Conservation (phyloP, 2,329 filamentous ascomycete species). For the Westerdykella aurantiaca region DNA sequence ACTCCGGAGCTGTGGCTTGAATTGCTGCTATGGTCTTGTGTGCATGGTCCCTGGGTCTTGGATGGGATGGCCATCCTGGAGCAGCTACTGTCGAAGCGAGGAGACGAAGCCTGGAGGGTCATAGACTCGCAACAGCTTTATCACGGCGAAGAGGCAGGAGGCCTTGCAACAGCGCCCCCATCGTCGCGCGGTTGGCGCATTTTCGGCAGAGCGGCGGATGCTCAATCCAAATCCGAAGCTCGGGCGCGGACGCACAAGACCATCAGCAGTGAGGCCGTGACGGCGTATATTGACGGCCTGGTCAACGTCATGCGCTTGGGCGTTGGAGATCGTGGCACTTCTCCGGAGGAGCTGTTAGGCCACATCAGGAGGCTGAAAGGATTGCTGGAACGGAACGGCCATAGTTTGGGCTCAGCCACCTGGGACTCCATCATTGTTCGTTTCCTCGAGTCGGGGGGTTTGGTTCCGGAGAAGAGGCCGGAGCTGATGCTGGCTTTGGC, state of each 20-base stretch:
- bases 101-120: conserved; percentile 22
- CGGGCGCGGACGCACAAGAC: conserved; percentile 39
- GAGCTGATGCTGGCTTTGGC: conserved; percentile 38
- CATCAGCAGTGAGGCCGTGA: conserved; percentile 54
- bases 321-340: conserved; percentile 37
- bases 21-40: conserved; percentile 48
- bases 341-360: conserved; percentile 28
- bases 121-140: conserved; percentile 42
- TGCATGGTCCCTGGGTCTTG: conserved; percentile 44
- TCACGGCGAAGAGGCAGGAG: conserved; percentile 16
- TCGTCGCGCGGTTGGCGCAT: conserved; percentile 18
- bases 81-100: conserved; percentile 17
- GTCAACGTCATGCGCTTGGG: conserved; percentile 43
- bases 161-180: conserved; percentile 13
- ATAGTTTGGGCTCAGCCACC: conserved; percentile 38
- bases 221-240: conserved; percentile 17
- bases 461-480: conserved; percentile 43
- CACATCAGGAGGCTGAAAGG: conserved; percentile 33
- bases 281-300: conserved; percentile 50
- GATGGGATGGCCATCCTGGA: conserved; percentile 41
- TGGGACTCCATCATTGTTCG: conserved; percentile 47
- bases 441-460: conserved; percentile 44
- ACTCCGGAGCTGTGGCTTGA: conserved; percentile 48
- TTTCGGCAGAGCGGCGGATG: conserved; percentile 14
- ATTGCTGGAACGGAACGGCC: conserved; percentile 33